A percentile compares a stretch with the other conserved stretches of the same genome.
These are phyloP conservation scores for Aegilops umbellulata DNA, from an alignment of 176 grass and related monocot species.

Conservation along the genomic window DNA sequence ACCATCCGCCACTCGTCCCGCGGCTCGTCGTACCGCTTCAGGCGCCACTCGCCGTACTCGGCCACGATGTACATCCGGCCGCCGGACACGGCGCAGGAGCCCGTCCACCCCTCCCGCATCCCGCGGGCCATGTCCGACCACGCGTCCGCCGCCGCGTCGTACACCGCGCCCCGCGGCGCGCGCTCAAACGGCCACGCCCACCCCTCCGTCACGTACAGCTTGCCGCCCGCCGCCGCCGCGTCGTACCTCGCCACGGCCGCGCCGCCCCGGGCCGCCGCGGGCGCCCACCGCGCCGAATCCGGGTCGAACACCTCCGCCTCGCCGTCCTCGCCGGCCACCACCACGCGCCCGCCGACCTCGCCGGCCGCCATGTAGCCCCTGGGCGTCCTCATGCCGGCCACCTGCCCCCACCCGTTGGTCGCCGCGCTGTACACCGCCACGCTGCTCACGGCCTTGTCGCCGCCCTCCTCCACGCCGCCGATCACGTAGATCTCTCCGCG, in stretches of 20 bases:
- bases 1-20: constrained; percentile 72
- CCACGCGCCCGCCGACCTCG: constrained; percentile 49
- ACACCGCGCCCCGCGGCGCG: constrained; percentile 66
- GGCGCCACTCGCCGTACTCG: constrained; percentile 83
- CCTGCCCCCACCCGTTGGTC: constrained; percentile 55
- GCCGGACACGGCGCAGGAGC: constrained; percentile 66
- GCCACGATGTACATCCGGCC: constrained; percentile 76
- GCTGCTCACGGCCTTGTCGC: constrained; percentile 43
- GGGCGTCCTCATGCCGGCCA: constrained; percentile 31
- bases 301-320: constrained; percentile 69
- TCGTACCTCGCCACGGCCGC: constrained; percentile 60
- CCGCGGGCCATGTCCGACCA: constrained; percentile 85
- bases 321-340: constrained; percentile 57
- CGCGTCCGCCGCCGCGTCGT: constrained; percentile 59
- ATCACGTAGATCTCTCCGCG: constrained; percentile 94
- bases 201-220: constrained; percentile 93
- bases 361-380: constrained; percentile 66
- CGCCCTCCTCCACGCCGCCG: constrained; percentile 44
- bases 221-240: constrained; percentile 59
- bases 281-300: constrained; percentile 26
- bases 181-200: constrained; percentile 98
- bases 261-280: background rate
- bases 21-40: constrained; percentile 67
- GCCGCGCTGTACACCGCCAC: constrained; percentile 80
- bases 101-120: constrained; percentile 96